Conservation (phyloP, 2,329 filamentous ascomycete genomes). For the Verticillium dahliae region DNA sequence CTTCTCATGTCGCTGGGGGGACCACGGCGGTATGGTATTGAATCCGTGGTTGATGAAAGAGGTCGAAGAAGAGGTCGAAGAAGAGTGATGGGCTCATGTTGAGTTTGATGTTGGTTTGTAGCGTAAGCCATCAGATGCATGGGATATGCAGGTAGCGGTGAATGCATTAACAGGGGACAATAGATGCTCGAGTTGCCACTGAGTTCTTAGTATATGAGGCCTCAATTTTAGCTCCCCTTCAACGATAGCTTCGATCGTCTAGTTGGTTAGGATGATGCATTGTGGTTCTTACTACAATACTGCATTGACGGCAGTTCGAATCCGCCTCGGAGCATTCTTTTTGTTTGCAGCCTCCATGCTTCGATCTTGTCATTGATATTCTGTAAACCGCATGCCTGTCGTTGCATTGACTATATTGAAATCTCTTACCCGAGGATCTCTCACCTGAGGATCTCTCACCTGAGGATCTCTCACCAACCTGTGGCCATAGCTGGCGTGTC, state of each 20-base stretch:
- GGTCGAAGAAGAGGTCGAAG: not conserved
- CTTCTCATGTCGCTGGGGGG: not conserved
- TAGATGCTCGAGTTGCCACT: fast-evolving
- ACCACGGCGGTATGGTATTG: not conserved
- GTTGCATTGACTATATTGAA: too few species aligned
- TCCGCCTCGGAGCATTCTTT: slow-evolving; percentile 9
- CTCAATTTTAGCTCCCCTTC: not conserved
- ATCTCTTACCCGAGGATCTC: too few species aligned
- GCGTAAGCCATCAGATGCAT: not conserved
- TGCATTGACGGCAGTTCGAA: slow-evolving; percentile 13
- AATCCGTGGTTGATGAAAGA: not conserved
- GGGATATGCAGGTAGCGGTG: too few species aligned
- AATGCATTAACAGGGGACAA: too few species aligned
- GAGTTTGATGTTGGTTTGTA: not conserved
- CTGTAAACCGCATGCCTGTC: too few species aligned
- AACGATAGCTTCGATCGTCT: slow-evolving; percentile 9
- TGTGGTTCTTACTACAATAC: slow-evolving; percentile 10
- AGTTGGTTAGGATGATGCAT: slow-evolving; percentile 14
- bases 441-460: too few species aligned
- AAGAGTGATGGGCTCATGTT: not conserved
- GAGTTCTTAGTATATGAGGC: not conserved
- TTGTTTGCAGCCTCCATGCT: not conserved
- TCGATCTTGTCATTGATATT: not conserved
- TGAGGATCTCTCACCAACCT: too few species aligned
- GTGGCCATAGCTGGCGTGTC: too few species aligned